These are phyloP conservation scores for Acanthamoeba sp. DNA, from an alignment of 208 protist species.

Conservation along the genomic window DNA sequence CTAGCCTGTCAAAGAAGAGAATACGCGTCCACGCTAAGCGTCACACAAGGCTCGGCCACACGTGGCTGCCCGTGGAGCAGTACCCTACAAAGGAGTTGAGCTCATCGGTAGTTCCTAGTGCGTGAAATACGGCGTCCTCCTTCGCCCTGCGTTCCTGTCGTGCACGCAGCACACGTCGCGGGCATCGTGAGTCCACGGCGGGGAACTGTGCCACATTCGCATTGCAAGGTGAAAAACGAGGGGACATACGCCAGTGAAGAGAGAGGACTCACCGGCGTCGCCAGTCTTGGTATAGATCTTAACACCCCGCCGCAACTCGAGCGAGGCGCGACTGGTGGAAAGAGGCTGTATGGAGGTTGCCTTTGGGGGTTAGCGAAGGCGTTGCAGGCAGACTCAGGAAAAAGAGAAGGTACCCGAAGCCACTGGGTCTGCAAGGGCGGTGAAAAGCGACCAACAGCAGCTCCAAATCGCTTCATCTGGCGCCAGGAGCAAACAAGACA, in stretches of 20 bases:
- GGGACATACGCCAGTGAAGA: constrained; percentile 15
- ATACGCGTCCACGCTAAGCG: too few species aligned
- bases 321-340: not conserved
- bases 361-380: too few species aligned
- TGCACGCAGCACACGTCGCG: not conserved
- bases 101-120: constrained; percentile 82
- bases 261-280: constrained; percentile 13
- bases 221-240: not conserved
- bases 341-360: not conserved
- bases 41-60: too few species aligned
- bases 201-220: not conserved
- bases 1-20: constrained; percentile 49
- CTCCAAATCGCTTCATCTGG: too few species aligned
- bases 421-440: too few species aligned
- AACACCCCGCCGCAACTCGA: not conserved
- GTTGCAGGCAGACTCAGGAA: too few species aligned
- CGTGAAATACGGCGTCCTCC: constrained; percentile 80
- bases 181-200: not conserved
- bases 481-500: too few species aligned
- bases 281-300: constrained; percentile 64
- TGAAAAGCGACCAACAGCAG: too few species aligned
- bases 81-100: constrained; percentile 81
- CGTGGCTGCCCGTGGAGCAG: not conserved
- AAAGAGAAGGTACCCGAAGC: too few species aligned
- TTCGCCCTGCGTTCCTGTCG: constrained; percentile 80